Conservation (phyloP, 2,329 filamentous ascomycete species). For the Magnaporthiopsis rhizophila region DNA sequence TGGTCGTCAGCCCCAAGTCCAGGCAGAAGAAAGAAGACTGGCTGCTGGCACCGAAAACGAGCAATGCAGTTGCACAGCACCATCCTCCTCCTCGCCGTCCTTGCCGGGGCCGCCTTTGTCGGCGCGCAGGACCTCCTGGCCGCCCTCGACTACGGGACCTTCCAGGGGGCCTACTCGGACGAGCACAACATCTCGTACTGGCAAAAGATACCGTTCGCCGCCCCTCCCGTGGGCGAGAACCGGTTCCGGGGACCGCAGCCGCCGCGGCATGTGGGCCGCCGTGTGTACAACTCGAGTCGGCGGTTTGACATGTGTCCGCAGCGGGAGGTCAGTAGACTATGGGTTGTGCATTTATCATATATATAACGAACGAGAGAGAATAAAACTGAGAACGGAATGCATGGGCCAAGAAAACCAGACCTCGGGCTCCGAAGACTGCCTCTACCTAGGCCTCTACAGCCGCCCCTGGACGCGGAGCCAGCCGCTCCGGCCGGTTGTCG, state of each 20-base stretch:
- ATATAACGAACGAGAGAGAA: not conserved
- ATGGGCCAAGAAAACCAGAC: slow-evolving; percentile 18
- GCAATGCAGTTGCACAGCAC: slow-evolving; percentile 20
- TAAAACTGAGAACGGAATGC: too few relatives aligned
- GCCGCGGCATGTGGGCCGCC: not conserved
- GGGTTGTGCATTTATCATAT: too few relatives aligned
- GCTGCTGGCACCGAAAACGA: not conserved
- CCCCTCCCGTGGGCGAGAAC: slow-evolving; percentile 47
- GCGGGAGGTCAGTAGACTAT: slow-evolving; percentile 35
- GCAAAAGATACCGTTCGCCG: slow-evolving; percentile 53
- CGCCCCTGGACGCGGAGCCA: slow-evolving; percentile 41
- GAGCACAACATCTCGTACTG: slow-evolving; percentile 51
- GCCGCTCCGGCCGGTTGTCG: slow-evolving; percentile 47
- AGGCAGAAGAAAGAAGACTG: not conserved
- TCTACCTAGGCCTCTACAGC: slow-evolving; percentile 52
- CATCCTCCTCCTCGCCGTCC: not conserved
- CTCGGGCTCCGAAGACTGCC: slow-evolving; percentile 51
- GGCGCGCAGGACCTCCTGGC: slow-evolving; percentile 24
- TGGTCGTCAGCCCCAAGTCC: not conserved
- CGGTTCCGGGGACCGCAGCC: slow-evolving; percentile 55
- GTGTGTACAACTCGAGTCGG: slow-evolving; percentile 43
- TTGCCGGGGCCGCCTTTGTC: not conserved
- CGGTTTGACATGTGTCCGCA: slow-evolving; percentile 51
- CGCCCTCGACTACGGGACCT: slow-evolving; percentile 39
- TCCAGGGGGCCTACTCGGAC: slow-evolving; percentile 42